A percentile compares a stretch with the other conserved stretches of the same genome.
Conservation (phyloP, 192 early-diverging fungal species). For the Gamsiella multidivaricata region DNA sequence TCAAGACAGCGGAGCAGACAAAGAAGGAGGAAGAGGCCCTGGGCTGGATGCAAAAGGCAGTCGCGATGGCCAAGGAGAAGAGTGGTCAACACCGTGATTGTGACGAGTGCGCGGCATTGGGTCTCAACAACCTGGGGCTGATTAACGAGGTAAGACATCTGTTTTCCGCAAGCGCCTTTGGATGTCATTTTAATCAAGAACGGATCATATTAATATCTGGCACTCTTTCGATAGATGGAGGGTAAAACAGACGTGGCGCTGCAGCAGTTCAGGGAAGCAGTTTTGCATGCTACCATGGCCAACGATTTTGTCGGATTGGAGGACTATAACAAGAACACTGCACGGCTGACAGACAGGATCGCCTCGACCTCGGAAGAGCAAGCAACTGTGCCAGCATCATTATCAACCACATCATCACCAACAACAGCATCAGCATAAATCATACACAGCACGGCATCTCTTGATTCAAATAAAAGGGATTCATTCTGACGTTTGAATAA, state of each 20-base stretch:
- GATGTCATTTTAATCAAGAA: background rate
- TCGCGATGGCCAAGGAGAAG: conserved; percentile 56
- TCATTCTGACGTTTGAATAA: no score
- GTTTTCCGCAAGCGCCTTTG: background rate
- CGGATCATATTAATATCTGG: background rate
- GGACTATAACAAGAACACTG: conserved; percentile 25
- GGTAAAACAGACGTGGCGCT: conserved; percentile 54
- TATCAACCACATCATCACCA: conserved; percentile 1
- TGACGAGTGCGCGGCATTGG: conserved; percentile 66
- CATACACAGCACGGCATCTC: no score
- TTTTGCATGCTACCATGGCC: conserved; percentile 42
- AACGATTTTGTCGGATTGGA: conserved; percentile 54
- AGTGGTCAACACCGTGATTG: conserved; percentile 56
- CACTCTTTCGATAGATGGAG: conserved; percentile 53
- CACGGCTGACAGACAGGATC: conserved; percentile 16
- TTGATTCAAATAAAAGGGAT: no score
- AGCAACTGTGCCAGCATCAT: background rate
- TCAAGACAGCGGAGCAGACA: conserved; percentile 11
- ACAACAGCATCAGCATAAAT: background rate
- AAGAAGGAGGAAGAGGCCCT: conserved; percentile 62
- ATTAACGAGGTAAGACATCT: conserved; percentile 64
- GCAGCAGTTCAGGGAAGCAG: conserved; percentile 54
- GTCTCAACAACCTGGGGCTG: conserved; percentile 60
- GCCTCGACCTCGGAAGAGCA: background rate
- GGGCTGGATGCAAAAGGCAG: conserved; percentile 66